Percentiles rank a stretch among this genome's conserved stretches.
phyloP scores from a whole-genome alignment of 768 basidiomycete species.

The Phylloporus arenicola region DNA sequence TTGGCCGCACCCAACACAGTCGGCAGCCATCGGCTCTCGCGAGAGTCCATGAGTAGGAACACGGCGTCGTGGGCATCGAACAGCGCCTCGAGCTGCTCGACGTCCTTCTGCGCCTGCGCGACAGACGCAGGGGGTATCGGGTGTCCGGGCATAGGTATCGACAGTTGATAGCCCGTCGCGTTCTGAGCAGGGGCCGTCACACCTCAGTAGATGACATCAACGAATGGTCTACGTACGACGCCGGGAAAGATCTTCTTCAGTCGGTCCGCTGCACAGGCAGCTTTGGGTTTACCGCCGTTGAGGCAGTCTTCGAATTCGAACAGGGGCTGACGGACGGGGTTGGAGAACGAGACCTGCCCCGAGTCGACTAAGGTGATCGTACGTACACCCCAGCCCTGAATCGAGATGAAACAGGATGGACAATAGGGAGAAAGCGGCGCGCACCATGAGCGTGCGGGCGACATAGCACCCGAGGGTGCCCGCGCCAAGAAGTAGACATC shows the following conservation, averaged over 20 bases:
- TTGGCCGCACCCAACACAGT: slow-evolving; percentile 82
- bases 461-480: slow-evolving; percentile 98
- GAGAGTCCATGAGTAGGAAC: slow-evolving; percentile 96
- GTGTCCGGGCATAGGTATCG: slow-evolving; percentile 97
- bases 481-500: slow-evolving; percentile 85
- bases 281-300: slow-evolving; percentile 90
- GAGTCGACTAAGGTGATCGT: slow-evolving; percentile 93
- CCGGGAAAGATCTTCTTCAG: slow-evolving; percentile 90
- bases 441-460: slow-evolving; percentile 79
- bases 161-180: slow-evolving; percentile 68
- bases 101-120: slow-evolving; percentile 58
- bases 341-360: slow-evolving; percentile 88
- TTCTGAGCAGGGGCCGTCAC: slow-evolving; percentile 45
- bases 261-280: slow-evolving; percentile 79
- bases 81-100: slow-evolving; percentile 67
- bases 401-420: not conserved
- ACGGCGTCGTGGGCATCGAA: slow-evolving; percentile 85
- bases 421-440: not conserved
- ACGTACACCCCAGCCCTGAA: slow-evolving; percentile 91
- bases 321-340: slow-evolving; percentile 94
- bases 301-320: slow-evolving; percentile 95
- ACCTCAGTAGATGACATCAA: not conserved
- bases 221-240: slow-evolving; percentile 51
- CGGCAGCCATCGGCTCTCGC: slow-evolving; percentile 95
- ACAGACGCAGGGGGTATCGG: slow-evolving; percentile 63